phyloP scores from a whole-genome alignment of 2,329 filamentous ascomycete species.

The Chlorencoelia australis region DNA sequence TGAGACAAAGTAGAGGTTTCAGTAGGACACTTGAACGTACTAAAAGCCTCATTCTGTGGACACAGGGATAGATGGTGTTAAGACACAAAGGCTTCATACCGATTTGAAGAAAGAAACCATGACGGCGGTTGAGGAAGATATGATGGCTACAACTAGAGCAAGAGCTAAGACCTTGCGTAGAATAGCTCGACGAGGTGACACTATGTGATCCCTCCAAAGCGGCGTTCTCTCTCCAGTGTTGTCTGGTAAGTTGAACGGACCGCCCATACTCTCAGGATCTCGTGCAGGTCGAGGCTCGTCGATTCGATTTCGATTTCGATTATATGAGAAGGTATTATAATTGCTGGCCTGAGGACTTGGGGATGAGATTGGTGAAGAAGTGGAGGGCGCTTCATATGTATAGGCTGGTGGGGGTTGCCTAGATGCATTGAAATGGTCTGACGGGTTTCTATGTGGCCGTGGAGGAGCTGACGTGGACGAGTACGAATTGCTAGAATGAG shows the following conservation, averaged over 20 bases:
- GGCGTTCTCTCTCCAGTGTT: conserved; percentile 17
- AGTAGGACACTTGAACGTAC: no score
- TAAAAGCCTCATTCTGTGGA: no score
- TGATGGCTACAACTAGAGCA: conserved; percentile 13
- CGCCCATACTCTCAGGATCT: conserved; percentile 24
- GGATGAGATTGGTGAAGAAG: conserved; percentile 2
- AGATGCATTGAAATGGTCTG: conserved; percentile 5
- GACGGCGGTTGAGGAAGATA: no score
- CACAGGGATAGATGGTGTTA: no score
- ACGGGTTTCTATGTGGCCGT: conserved; percentile 18
- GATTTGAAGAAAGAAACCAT: conserved; percentile 6
- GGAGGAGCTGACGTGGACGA: conserved; percentile 10
- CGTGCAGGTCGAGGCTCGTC: conserved; percentile 14
- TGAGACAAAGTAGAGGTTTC: no score
- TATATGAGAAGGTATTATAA: conserved; percentile 21
- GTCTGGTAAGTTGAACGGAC: conserved; percentile 10
- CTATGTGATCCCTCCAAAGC: conserved; percentile 9
- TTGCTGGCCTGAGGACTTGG: conserved; percentile 4
- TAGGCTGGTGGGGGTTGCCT: conserved; percentile 23
- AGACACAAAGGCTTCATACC: no score
- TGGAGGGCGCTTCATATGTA: neutral
- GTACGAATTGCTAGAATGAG: neutral
- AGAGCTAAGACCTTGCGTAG: conserved; percentile 12
- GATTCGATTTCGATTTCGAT: no score
- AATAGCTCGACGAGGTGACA: conserved; percentile 4